These are phyloP conservation scores for Botryosphaeria dothidea DNA, from an alignment of 2,329 filamentous ascomycete genomes.

Conservation along the genomic window DNA sequence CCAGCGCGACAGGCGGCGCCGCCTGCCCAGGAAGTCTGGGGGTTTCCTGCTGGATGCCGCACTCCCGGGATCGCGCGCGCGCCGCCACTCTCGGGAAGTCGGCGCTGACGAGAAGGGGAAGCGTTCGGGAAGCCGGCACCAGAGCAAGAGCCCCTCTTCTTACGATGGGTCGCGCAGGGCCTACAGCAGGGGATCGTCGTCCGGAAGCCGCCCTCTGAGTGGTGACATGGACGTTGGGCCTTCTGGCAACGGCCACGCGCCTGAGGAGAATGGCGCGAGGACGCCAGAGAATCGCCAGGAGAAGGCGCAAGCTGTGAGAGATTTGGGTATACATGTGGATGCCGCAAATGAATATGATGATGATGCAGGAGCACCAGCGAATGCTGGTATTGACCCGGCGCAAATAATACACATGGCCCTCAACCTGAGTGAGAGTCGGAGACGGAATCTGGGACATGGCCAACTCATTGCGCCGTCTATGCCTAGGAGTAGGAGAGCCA, in stretches of 20 bases:
- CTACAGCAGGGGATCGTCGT: constrained; percentile 21
- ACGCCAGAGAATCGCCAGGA: constrained; percentile 5
- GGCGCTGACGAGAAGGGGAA: constrained; percentile 28
- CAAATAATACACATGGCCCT: constrained; percentile 93
- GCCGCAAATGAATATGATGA: constrained; percentile 19
- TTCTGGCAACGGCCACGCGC: constrained; percentile 1
- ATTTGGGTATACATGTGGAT: constrained; percentile 7
- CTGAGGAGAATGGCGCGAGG: constrained; percentile 7
- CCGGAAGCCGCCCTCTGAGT: constrained; percentile 21
- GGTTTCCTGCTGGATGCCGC: constrained; percentile 50
- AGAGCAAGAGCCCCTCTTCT: constrained; percentile 16
- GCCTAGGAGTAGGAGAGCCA: constrained; percentile 45
- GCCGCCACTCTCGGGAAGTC: constrained; percentile 30
- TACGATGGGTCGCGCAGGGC: constrained; percentile 29
- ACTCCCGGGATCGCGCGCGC: constrained; percentile 28
- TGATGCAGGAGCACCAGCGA: constrained; percentile 27
- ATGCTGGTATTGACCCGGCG: constrained; percentile 72
- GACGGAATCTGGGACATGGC: constrained; percentile 61
- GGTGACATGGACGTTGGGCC: constrained; percentile 1
- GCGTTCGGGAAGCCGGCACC: constrained; percentile 36
- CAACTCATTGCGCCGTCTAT: constrained; percentile 53
- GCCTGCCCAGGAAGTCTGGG: constrained; percentile 36
- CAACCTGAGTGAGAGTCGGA: constrained; percentile 79
- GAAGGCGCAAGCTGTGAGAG: not conserved
- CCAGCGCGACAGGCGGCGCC: constrained; percentile 33